A percentile compares a stretch with the other conserved stretches of the same genome.
phyloP scores from a whole-genome alignment of 352 stramenopile genomes.

The Pythium guiyangense region DNA sequence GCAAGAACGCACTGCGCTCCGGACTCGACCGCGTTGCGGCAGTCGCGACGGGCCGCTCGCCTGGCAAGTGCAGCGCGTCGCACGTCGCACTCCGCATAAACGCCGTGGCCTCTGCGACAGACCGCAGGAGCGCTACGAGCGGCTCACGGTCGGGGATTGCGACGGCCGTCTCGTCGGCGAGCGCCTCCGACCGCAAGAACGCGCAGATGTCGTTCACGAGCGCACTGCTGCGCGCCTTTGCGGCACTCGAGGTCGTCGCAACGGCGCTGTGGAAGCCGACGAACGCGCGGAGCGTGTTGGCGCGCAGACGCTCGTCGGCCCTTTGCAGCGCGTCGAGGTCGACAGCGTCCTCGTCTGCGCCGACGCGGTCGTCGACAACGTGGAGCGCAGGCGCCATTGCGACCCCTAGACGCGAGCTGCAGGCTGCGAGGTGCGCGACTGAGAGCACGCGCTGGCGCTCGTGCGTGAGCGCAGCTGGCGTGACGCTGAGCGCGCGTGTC shows the following conservation, averaged over 20 bases:
- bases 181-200: conserved; percentile 16
- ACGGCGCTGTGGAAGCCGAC: conserved; percentile 67
- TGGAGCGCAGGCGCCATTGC: conserved; percentile 1
- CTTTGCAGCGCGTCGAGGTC: conserved; percentile 15
- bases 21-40: conserved; percentile 3
- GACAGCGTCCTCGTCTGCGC: not conserved
- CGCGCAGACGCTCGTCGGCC: conserved; percentile 34
- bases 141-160: conserved; percentile 42
- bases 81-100: conserved; percentile 73
- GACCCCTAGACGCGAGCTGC: conserved; percentile 36
- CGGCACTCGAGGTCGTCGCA: conserved; percentile 24
- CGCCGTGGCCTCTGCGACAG: conserved; percentile 32
- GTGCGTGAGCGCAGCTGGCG: conserved; percentile 43
- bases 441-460: conserved; percentile 55
- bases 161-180: not conserved
- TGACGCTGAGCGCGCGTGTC: conserved; percentile 9
- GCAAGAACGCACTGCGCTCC: conserved; percentile 18
- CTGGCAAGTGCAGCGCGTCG: conserved; percentile 39
- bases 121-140: conserved; percentile 31
- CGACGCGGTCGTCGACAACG: conserved; percentile 9
- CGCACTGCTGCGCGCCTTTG: conserved; percentile 19
- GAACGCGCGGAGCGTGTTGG: conserved; percentile 65
- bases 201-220: conserved; percentile 34
- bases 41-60: conserved; percentile 34
- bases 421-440: conserved; percentile 48